Evolutionary conservation across 306 rosid genomes (phyloP).

Genomic region (Pueraria montana): DNA sequence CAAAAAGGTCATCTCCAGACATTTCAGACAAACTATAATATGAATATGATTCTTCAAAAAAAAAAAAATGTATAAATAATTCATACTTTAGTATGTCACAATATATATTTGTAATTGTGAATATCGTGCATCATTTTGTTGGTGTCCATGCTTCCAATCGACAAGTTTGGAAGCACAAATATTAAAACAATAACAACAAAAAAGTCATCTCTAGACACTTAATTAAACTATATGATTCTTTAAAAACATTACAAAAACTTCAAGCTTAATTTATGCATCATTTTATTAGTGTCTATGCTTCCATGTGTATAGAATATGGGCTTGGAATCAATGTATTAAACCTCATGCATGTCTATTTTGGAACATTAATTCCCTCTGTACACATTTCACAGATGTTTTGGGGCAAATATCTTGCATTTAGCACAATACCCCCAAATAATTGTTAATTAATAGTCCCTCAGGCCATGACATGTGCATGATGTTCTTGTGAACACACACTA

Average conservation of each 20-base stretch:
- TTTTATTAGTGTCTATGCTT: background rate
- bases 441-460: background rate
- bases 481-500: slow-evolving; percentile 31
- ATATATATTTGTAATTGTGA: background rate
- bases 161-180: background rate
- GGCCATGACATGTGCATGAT: slow-evolving; percentile 18
- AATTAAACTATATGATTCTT: background rate
- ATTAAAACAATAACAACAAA: background rate
- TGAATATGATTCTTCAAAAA: background rate
- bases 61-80: background rate
- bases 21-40: background rate
- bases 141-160: background rate
- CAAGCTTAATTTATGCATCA: background rate
- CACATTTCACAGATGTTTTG: background rate
- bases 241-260: background rate
- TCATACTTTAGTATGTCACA: background rate
- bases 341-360: background rate
- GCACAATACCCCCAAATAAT: background rate
- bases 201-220: background rate
- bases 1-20: background rate
- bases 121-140: too few species aligned
- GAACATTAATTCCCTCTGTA: background rate
- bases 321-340: background rate
- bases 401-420: background rate
- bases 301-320: background rate